Evolutionary conservation across 495 filamentous ascomycete species (phyloP), one percentile per base, ranked within the genome.

Genomic region (Articulospora tetracladia): DNA sequence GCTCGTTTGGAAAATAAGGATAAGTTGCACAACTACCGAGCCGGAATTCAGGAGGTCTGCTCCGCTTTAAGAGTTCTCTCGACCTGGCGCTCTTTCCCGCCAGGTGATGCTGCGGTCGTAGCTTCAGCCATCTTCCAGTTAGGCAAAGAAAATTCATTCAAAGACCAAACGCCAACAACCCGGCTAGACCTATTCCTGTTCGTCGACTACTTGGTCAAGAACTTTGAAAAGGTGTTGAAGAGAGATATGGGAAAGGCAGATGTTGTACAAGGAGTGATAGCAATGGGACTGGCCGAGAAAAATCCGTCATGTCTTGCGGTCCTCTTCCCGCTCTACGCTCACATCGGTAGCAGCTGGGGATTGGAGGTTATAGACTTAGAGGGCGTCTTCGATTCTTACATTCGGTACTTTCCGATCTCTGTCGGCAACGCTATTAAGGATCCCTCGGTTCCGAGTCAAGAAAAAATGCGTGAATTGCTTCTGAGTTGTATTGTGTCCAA

Each of bases 371-470:
- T 23, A 8, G 44, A 52, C 10, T 34, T 34, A 8, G 39, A 44
- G 15, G 3, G 13, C 0, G 53, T 67, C 0, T 70, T 57, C 74
- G 67, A 68, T 69, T 34, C 79, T 73, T 68, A 78, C 73, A 22
- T 75, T 70, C 50, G 62, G 36, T 84, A 82, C 62, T 83, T 79
- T 53, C 81, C 81, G 19, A 79, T 84, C 22, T 78, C 75, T 1
- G 57, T 83, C 12, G 67, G 77, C 2, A 72, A 73, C 30, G 71
- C 69, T 1, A 68, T 26, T 8, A 32, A 28, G 4, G 51, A 61
- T 25, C 34, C 75, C 2, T 72, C 74, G 23, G 71, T 71, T 8
- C 75, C 80, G 12, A 78, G 77, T 0, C 71, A 74, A n/a, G 78
- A 80, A 20, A 74, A 80, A 47, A 70, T 84, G 32, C 79, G 77